Evolutionary conservation across 345 rosid species (phyloP).

Genomic region (Lumnitzera racemosa): DNA sequence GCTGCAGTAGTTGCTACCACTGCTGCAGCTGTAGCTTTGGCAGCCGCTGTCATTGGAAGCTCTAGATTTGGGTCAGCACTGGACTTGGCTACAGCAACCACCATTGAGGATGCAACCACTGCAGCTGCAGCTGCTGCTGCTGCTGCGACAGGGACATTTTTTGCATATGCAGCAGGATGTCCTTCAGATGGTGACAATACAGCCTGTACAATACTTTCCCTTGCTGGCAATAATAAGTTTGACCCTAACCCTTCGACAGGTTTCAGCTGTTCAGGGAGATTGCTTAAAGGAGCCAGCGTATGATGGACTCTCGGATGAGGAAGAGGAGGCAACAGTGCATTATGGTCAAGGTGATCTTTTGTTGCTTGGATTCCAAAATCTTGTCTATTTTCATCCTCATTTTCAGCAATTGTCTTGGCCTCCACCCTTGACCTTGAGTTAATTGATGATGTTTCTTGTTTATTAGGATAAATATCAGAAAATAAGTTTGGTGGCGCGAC

Average conservation of each 20-base stretch:
- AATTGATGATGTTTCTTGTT: slow-evolving; percentile 27
- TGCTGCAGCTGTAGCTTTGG: slow-evolving; percentile 94
- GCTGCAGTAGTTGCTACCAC: slow-evolving; percentile 83
- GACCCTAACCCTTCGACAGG: slow-evolving; percentile 31
- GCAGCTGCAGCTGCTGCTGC: slow-evolving; percentile 89
- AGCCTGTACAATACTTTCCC: slow-evolving; percentile 28
- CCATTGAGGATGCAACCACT: slow-evolving; percentile 95
- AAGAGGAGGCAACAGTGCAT: slow-evolving; percentile 58
- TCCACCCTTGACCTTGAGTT: slow-evolving; percentile 19
- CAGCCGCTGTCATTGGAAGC: slow-evolving; percentile 89
- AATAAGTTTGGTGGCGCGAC: slow-evolving; percentile 82
- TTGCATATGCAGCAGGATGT: slow-evolving; percentile 33
- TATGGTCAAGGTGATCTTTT: slow-evolving; percentile 36
- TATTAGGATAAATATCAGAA: slow-evolving; percentile 52
- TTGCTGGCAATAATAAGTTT: slow-evolving; percentile 19
- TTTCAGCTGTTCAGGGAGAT: slow-evolving; percentile 30
- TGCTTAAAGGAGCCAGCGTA: slow-evolving; percentile 23
- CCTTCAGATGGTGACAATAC: slow-evolving; percentile 39
- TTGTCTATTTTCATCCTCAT: slow-evolving; percentile 26
- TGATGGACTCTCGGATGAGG: slow-evolving; percentile 36
- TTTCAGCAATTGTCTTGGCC: slow-evolving; percentile 29
- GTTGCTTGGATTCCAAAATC: slow-evolving; percentile 23
- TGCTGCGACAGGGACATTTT: slow-evolving; percentile 74
- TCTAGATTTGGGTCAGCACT: slow-evolving; percentile 53
- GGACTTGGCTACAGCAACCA: slow-evolving; percentile 79